These are phyloP conservation scores for Fusarium hostae DNA, from an alignment of 2,329 filamentous ascomycete genomes.

Conservation along the genomic window DNA sequence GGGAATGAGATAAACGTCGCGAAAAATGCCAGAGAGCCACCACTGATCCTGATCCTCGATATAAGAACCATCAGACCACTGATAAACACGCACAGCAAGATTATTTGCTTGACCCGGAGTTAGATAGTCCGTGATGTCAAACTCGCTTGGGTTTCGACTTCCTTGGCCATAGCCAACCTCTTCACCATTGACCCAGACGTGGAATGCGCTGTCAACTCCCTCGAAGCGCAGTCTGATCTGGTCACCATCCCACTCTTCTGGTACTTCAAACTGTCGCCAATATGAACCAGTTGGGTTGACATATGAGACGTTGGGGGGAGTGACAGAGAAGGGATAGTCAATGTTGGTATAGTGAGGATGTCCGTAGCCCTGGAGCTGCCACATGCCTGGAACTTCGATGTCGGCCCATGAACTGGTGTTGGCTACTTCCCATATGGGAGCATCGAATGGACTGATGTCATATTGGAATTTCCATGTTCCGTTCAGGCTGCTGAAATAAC, in stretches of 20 bases:
- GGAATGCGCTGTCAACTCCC: slow-evolving; percentile 78
- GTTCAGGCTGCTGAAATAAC: slow-evolving; percentile 4
- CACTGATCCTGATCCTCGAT: slow-evolving; percentile 79
- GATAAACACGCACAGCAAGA: slow-evolving; percentile 75
- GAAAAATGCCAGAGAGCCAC: slow-evolving; percentile 72
- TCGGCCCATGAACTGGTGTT: slow-evolving; percentile 41
- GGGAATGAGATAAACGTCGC: slow-evolving; percentile 73
- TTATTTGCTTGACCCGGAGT: slow-evolving; percentile 59
- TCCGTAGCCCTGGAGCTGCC: slow-evolving; percentile 76
- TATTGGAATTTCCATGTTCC: slow-evolving; percentile 32
- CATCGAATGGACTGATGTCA: slow-evolving; percentile 9
- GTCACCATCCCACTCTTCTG: slow-evolving; percentile 56
- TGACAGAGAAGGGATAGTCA: slow-evolving; percentile 73
- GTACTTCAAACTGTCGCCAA: slow-evolving; percentile 65
- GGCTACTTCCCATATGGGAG: slow-evolving; percentile 3
- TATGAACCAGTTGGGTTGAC: slow-evolving; percentile 76
- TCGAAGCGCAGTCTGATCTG: slow-evolving; percentile 78
- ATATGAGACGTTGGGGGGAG: slow-evolving; percentile 71
- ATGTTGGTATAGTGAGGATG: slow-evolving; percentile 77
- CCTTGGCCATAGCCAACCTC: slow-evolving; percentile 79
- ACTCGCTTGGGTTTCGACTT: slow-evolving; percentile 77
- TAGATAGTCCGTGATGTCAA: slow-evolving; percentile 71
- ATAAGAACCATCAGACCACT: slow-evolving; percentile 77
- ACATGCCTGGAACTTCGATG: slow-evolving; percentile 73
- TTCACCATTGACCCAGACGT: slow-evolving; percentile 75